These are phyloP conservation scores for Leccinum obscurum DNA, from an alignment of 768 basidiomycete species.

Conservation along the genomic window DNA sequence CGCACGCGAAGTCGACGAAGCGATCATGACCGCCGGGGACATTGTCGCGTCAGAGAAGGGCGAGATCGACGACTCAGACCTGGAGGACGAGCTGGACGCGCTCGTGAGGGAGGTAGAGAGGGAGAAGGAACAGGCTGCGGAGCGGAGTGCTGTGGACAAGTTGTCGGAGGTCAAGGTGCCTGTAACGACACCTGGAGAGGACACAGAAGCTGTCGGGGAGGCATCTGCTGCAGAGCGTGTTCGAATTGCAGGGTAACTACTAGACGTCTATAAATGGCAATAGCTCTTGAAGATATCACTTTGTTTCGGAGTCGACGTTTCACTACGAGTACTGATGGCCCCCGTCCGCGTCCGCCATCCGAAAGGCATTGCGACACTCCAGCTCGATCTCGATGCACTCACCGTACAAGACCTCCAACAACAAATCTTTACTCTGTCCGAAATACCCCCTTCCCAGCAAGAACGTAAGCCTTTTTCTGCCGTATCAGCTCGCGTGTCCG, in stretches of 20 bases:
- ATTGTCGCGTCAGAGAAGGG: slow-evolving; percentile 49
- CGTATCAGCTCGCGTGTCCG: neutral
- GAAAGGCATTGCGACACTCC: slow-evolving; percentile 76
- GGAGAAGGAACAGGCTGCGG: slow-evolving; percentile 39
- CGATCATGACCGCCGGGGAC: slow-evolving; percentile 67
- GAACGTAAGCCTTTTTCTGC: slow-evolving; percentile 53
- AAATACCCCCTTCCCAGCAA: slow-evolving; percentile 77
- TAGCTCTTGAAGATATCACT: neutral
- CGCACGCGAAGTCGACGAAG: slow-evolving; percentile 79
- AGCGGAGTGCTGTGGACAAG: slow-evolving; percentile 21
- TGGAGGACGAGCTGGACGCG: slow-evolving; percentile 66
- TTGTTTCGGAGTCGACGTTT: neutral
- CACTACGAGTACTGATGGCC: slow-evolving; percentile 46
- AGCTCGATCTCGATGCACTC: slow-evolving; percentile 59
- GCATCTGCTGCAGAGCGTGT: neutral
- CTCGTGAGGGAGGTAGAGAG: slow-evolving; percentile 49
- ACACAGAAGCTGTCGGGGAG: neutral
- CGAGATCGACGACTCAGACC: slow-evolving; percentile 53
- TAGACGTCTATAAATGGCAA: slow-evolving; percentile 11
- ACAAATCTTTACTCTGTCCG: slow-evolving; percentile 61
- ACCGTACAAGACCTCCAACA: slow-evolving; percentile 78
- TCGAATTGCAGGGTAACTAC: neutral
- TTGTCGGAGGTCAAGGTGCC: slow-evolving; percentile 24
- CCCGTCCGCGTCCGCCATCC: slow-evolving; percentile 82
- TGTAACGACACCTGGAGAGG: slow-evolving; percentile 8